These are phyloP conservation scores for Cystobasidium pallidum DNA, from an alignment of 1,284 basidiomycete species.

Conservation along the genomic window DNA sequence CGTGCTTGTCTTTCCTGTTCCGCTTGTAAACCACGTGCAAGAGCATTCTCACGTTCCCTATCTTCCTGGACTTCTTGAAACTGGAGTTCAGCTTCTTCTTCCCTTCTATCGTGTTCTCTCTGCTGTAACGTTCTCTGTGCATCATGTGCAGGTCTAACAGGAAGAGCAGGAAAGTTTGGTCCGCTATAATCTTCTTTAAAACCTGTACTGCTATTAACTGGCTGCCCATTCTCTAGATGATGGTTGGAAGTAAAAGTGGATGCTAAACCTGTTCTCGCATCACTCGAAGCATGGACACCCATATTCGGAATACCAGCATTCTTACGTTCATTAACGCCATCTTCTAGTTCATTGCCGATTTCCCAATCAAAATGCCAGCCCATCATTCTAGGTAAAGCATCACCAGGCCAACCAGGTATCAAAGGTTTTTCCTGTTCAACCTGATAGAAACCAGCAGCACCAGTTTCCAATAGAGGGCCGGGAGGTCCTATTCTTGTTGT, in stretches of 20 bases:
- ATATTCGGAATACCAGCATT: slow-evolving; percentile 10
- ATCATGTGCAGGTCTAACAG: slow-evolving; percentile 11
- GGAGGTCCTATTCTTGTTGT: slow-evolving; percentile 53
- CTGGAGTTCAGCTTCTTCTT: slow-evolving; percentile 10
- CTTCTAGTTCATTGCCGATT: slow-evolving; percentile 39
- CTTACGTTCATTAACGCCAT: slow-evolving; percentile 30
- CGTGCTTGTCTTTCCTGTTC: not conserved
- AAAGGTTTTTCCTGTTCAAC: slow-evolving; percentile 39
- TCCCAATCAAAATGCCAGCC: slow-evolving; percentile 44
- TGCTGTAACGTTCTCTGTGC: not conserved
- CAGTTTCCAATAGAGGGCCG: slow-evolving; percentile 51
- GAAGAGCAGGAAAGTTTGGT: slow-evolving; percentile 25
- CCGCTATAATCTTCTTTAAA: slow-evolving; percentile 4
- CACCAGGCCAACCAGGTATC: slow-evolving; percentile 40
- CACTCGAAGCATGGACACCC: not conserved
- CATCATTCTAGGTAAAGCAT: slow-evolving; percentile 41
- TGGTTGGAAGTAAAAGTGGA: not conserved
- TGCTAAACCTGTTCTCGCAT: not conserved
- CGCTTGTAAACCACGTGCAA: not conserved
- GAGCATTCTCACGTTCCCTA: not conserved
- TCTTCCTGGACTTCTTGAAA: slow-evolving; percentile 20
- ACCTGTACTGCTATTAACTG: not conserved
- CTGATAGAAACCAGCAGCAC: slow-evolving; percentile 51
- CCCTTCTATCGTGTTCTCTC: not conserved
- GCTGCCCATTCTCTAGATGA: not conserved